Evolutionary conservation across 2,329 filamentous ascomycete genomes (phyloP).

Genomic region (Fusarium musae): DNA sequence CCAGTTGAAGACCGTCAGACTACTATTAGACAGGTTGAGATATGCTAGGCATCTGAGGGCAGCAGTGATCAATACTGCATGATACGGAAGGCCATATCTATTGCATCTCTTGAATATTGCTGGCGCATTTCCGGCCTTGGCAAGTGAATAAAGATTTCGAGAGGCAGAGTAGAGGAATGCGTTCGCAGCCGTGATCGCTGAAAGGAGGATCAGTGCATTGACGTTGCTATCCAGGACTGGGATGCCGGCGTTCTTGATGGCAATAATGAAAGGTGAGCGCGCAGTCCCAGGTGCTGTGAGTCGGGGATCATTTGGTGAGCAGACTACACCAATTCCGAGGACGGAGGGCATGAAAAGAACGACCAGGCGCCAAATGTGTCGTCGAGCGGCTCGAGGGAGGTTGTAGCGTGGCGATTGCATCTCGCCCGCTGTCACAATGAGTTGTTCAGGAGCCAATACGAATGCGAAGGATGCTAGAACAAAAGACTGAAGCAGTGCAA

Average conservation of each 20-base stretch:
- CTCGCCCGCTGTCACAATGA: slow-evolving; percentile 45
- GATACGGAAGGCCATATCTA: background rate
- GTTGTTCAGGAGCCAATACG: slow-evolving; percentile 41
- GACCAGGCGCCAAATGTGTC: slow-evolving; percentile 44
- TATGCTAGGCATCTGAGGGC: background rate
- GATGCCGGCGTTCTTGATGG: background rate
- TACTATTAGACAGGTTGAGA: background rate
- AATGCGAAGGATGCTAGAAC: slow-evolving; percentile 25
- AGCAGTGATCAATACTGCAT: background rate
- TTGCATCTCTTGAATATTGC: background rate
- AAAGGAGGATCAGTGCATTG: background rate
- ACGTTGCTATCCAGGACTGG: background rate
- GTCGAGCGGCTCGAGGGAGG: slow-evolving; percentile 38
- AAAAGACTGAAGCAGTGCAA: slow-evolving; percentile 61
- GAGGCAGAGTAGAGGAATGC: background rate
- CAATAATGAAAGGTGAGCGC: background rate
- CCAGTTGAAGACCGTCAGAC: background rate
- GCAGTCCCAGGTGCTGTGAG: background rate
- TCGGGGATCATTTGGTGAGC: background rate
- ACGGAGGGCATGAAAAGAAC: slow-evolving; percentile 55
- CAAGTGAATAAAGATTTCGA: background rate
- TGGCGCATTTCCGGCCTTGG: background rate
- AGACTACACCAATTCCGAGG: background rate
- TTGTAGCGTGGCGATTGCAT: slow-evolving; percentile 45
- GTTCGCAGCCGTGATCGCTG: background rate